phyloP scores from a whole-genome alignment of 805 yeast species.

The Metschnikowia cerradonensis region DNA sequence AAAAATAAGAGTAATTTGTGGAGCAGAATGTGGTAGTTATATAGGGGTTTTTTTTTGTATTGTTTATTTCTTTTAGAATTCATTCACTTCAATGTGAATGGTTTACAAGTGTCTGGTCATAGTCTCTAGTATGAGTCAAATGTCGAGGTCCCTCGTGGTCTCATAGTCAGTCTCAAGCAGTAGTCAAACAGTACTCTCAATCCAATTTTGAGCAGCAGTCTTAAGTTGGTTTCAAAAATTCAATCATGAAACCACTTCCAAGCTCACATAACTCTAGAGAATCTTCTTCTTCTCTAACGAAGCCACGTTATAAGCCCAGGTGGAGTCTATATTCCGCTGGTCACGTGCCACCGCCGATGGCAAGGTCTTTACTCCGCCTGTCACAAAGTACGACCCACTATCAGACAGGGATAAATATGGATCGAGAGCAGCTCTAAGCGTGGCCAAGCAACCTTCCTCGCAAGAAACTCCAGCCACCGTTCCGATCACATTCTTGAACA shows the following conservation, averaged over 20 bases:
- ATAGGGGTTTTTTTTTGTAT: no score
- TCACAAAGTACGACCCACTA: slow-evolving; percentile 28
- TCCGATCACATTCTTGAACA: slow-evolving; percentile 14
- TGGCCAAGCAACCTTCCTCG: slow-evolving; percentile 34
- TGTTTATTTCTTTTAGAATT: no score
- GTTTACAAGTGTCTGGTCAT: no score
- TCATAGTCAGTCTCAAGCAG: no score
- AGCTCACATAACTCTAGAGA: neutral
- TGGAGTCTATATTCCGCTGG: slow-evolving; percentile 18
- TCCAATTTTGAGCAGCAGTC: no score
- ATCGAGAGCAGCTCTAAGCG: slow-evolving; percentile 34
- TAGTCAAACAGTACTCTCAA: no score
- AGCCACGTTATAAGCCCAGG: slow-evolving; percentile 29
- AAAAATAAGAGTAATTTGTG: neutral
- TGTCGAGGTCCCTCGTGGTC: no score
- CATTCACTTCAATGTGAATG: no score
- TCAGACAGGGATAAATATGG: slow-evolving; percentile 19
- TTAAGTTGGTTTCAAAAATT: no score
- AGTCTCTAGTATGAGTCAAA: no score
- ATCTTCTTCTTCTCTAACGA: slow-evolving; percentile 20
- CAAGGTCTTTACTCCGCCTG: slow-evolving; percentile 28
- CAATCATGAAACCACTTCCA: no score
- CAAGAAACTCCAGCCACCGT: slow-evolving; percentile 24
- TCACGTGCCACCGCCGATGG: slow-evolving; percentile 25
- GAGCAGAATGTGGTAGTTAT: no score